A percentile compares a stretch with the other conserved stretches of the same genome.
Conservation (phyloP, 2,329 filamentous ascomycete species). For the Huntiella bhutanensis region DNA sequence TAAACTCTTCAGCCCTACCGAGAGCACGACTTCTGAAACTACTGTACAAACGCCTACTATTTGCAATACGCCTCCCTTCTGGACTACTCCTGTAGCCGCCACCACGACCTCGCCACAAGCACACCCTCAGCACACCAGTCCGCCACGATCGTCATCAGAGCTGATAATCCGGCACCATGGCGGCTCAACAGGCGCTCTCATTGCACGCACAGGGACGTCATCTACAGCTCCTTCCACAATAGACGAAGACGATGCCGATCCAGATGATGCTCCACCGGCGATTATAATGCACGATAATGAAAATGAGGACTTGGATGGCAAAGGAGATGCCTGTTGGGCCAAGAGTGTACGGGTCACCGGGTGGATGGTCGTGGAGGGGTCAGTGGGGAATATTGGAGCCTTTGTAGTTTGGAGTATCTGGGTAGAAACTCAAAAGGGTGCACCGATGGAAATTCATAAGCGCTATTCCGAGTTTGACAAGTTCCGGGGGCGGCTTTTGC, state of each 20-base stretch:
- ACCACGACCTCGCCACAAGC: not conserved
- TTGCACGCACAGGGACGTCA: not conserved
- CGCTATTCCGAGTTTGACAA: conserved; percentile 90
- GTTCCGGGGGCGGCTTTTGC: conserved; percentile 51
- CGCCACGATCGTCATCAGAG: not conserved
- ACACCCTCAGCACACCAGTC: not conserved
- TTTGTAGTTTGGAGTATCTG: conserved; percentile 91
- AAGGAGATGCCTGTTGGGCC: conserved; percentile 44
- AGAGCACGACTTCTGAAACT: conserved; percentile 6
- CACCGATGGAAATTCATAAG: conserved; percentile 43
- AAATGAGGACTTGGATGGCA: conserved; percentile 28
- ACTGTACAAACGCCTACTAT: conserved; percentile 5
- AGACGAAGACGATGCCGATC: conserved; percentile 1
- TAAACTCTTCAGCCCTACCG: conserved; percentile 6
- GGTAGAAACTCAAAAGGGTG: conserved; percentile 64
- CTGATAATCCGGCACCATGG: not conserved
- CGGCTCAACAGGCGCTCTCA: not conserved
- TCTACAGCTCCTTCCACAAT: not conserved
- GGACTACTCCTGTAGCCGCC: conserved; percentile 3
- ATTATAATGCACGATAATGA: conserved; percentile 47
- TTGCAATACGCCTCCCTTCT: conserved; percentile 9
- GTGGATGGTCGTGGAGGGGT: conserved; percentile 37
- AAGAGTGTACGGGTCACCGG: conserved; percentile 41
- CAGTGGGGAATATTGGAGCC: conserved; percentile 47
- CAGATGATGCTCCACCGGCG: conserved; percentile 21